Percentiles rank a stretch among this genome's conserved stretches.
phyloP scores from a whole-genome alignment of 208 protist species.

The Trypanosoma theileri region DNA sequence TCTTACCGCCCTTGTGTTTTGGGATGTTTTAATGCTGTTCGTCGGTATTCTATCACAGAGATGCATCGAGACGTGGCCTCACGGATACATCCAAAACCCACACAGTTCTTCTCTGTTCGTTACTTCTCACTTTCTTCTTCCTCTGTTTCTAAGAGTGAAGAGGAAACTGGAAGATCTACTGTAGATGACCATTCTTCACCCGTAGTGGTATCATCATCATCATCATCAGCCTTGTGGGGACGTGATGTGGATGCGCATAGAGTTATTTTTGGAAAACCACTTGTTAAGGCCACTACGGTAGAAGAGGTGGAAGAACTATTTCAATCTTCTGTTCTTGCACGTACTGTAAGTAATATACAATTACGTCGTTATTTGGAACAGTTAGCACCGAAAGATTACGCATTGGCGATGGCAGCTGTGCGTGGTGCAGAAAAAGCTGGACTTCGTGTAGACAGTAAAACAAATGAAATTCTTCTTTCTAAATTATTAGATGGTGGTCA shows the following conservation, averaged over 20 bases:
- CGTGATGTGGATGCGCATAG: neutral
- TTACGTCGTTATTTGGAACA: constrained; percentile 70
- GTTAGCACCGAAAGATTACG: constrained; percentile 48
- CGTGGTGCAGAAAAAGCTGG: constrained; percentile 58
- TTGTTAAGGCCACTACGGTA: constrained; percentile 16
- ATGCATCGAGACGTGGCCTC: no score
- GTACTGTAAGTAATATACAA: constrained; percentile 79
- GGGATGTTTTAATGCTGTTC: no score
- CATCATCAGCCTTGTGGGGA: neutral
- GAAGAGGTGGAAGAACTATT: constrained; percentile 67
- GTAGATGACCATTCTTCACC: no score
- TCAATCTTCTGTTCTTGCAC: constrained; percentile 56
- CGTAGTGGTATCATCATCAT: neutral
- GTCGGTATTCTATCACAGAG: no score
- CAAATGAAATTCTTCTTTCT: constrained; percentile 67
- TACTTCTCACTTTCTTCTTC: neutral
- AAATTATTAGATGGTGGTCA: constrained; percentile 67
- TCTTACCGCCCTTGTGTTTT: no score
- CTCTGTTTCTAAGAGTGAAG: neutral
- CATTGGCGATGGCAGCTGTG: constrained; percentile 60
- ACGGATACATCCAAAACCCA: no score
- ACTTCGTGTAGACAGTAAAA: constrained; percentile 51
- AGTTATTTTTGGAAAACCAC: constrained; percentile 8
- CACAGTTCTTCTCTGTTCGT: no score
- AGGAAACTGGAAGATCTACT: neutral